A percentile compares a stretch with the other conserved stretches of the same genome.
These are phyloP conservation scores for Zizania palustris DNA, from an alignment of 202 grass and related monocot species.

Conservation along the genomic window DNA sequence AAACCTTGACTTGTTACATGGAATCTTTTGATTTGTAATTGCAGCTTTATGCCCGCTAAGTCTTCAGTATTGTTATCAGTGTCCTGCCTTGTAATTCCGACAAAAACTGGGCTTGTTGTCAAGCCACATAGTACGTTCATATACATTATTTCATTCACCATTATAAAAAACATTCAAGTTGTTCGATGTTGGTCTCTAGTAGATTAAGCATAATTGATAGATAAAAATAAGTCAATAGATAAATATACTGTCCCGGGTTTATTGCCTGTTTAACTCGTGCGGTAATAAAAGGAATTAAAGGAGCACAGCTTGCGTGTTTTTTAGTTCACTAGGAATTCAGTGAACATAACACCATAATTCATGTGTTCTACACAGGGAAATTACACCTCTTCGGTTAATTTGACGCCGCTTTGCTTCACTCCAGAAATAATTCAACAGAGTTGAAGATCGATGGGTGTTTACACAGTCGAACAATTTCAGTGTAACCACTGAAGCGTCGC, in stretches of 20 bases:
- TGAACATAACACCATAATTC: background rate
- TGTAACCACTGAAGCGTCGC: background rate
- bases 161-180: background rate
- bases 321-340: background rate
- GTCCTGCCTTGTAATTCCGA: conserved; percentile 30
- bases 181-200: background rate
- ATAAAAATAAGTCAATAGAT: background rate
- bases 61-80: conserved; percentile 25
- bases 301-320: no score
- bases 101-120: background rate
- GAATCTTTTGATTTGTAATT: conserved; percentile 18
- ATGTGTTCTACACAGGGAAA: background rate
- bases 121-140: background rate
- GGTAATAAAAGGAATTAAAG: background rate
- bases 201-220: background rate
- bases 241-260: background rate
- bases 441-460: background rate
- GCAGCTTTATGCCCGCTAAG: background rate
- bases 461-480: background rate
- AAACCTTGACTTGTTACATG: conserved; percentile 23
- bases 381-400: no score
- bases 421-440: background rate
- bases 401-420: no score
- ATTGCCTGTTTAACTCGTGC: background rate
- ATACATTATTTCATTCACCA: background rate